Evolutionary conservation across 805 yeast species (phyloP).

Genomic region (Yamadazyma takamatsuzukensis): DNA sequence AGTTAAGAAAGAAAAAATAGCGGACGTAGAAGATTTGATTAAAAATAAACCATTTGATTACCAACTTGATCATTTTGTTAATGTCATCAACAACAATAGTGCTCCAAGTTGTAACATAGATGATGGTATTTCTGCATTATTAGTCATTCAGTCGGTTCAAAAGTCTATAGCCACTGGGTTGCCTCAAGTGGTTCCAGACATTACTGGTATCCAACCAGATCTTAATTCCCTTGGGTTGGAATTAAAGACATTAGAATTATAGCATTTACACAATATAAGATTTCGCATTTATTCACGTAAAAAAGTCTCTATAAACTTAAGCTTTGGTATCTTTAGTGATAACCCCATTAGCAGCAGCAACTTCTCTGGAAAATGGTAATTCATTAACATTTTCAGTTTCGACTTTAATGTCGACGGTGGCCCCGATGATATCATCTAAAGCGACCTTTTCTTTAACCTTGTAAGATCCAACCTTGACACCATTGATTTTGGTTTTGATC

Average conservation of each 20-base stretch:
- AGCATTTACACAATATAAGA: no score
- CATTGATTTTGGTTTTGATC: slow-evolving; percentile 10
- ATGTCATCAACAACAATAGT: slow-evolving; percentile 24
- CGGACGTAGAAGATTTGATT: slow-evolving; percentile 8
- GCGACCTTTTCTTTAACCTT: slow-evolving; percentile 10
- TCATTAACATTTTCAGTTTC: slow-evolving; percentile 38
- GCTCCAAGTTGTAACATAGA: slow-evolving; percentile 29
- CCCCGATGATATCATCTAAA: slow-evolving; percentile 10
- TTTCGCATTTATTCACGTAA: not conserved
- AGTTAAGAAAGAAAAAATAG: slow-evolving; percentile 5
- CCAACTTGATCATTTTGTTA: slow-evolving; percentile 37
- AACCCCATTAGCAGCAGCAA: slow-evolving; percentile 14
- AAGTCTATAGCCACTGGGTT: slow-evolving; percentile 30
- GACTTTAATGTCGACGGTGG: slow-evolving; percentile 11
- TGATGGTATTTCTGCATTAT: slow-evolving; percentile 35
- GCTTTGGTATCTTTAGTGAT: slow-evolving; percentile 10
- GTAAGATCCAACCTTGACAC: slow-evolving; percentile 5
- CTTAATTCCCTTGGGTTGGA: slow-evolving; percentile 12
- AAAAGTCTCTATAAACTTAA: no score
- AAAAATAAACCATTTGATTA: slow-evolving; percentile 31
- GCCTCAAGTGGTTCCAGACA: slow-evolving; percentile 26
- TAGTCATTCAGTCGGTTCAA: slow-evolving; percentile 34
- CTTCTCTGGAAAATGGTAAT: slow-evolving; percentile 37
- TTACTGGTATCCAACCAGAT: slow-evolving; percentile 20
- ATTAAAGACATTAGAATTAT: not conserved